A percentile compares a stretch with the other conserved stretches of the same genome.
Conservation (phyloP, 805 yeast genomes). For the Lipomyces lipofer region DNA sequence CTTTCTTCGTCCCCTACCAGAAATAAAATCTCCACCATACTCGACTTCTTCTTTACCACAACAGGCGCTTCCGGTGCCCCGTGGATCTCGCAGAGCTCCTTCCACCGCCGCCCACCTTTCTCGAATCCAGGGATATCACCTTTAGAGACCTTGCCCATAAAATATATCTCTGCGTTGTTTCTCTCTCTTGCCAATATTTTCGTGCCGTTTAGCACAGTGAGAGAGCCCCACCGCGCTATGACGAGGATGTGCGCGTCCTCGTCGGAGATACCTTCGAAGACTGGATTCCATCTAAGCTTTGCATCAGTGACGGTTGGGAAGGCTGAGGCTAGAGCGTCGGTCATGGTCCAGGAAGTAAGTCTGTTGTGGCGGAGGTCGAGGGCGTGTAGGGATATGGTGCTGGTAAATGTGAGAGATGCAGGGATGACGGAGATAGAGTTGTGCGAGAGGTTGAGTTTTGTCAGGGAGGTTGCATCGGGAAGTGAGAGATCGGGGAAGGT, state of each 20-base stretch:
- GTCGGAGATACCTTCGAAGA: constrained; percentile 39
- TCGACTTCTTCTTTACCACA: neutral
- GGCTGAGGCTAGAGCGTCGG: constrained; percentile 46
- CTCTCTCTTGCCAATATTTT: constrained; percentile 50
- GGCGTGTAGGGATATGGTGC: constrained; percentile 22
- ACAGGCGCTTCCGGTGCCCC: constrained; percentile 12
- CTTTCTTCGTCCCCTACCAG: neutral
- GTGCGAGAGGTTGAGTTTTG: constrained; percentile 42
- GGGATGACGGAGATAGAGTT: constrained; percentile 38
- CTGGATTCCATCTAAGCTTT: constrained; percentile 55
- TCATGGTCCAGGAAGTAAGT: constrained; percentile 48
- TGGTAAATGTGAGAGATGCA: neutral
- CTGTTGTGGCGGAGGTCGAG: constrained; percentile 58
- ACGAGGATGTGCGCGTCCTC: constrained; percentile 39
- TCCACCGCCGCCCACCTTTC: constrained; percentile 44
- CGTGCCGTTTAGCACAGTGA: constrained; percentile 60
- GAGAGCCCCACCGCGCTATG: constrained; percentile 48
- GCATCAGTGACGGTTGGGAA: constrained; percentile 51
- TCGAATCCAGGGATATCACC: constrained; percentile 31
- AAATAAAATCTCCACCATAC: neutral
- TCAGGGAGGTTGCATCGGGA: neutral
- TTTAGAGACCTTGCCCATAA: constrained; percentile 52
- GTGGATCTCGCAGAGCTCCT: constrained; percentile 37
- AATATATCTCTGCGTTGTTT: constrained; percentile 65
- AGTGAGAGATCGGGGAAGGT: constrained; percentile 36